phyloP scores from a whole-genome alignment of 2,329 filamentous ascomycete species.

The Aschersonia sp. region DNA sequence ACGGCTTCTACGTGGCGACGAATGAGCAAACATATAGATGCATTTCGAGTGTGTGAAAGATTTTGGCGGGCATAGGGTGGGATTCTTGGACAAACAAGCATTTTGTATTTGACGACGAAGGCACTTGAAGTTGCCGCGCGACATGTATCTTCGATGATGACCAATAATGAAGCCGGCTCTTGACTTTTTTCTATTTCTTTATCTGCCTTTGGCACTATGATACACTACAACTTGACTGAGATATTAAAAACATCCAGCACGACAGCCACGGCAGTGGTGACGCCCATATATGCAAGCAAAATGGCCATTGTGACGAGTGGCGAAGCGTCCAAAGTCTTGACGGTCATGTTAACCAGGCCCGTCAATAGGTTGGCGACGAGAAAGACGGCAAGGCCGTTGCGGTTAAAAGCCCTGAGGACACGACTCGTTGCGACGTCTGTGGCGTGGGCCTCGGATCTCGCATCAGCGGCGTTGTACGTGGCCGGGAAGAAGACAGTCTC shows the following conservation, averaged over 20 bases:
- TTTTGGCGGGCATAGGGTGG: no score
- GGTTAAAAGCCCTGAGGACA: constrained; percentile 73
- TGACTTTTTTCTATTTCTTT: no score
- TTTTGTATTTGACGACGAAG: no score
- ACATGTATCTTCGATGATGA: no score
- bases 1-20: no score
- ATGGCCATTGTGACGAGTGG: constrained; percentile 55
- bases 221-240: constrained; percentile 49
- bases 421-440: constrained; percentile 60
- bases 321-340: constrained; percentile 65
- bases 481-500: constrained; percentile 68
- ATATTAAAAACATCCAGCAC: constrained; percentile 49
- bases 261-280: constrained; percentile 54
- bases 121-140: no score
- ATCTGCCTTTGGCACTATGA: not conserved
- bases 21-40: no score
- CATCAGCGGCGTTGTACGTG: constrained; percentile 43
- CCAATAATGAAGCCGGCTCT: no score
- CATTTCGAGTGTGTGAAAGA: no score
- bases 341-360: constrained; percentile 72
- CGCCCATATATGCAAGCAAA: constrained; percentile 55
- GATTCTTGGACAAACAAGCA: no score
- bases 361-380: constrained; percentile 80
- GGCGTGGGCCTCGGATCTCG: constrained; percentile 45
- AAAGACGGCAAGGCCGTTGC: constrained; percentile 77